These are phyloP conservation scores for Paramecium biaurelia DNA, from an alignment of 73 alveolate genomes.

Conservation along the genomic window DNA sequence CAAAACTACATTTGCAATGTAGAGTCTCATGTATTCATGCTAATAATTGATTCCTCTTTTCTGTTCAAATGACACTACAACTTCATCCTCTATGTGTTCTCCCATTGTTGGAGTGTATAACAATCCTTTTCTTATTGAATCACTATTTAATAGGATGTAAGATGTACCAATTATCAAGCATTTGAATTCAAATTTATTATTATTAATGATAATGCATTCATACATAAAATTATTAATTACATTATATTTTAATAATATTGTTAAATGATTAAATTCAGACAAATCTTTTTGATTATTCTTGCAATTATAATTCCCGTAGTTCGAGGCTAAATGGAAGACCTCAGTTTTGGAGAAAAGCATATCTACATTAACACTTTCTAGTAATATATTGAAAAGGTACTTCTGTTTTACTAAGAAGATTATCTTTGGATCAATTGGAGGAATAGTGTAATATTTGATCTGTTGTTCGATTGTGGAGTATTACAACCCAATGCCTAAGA, in stretches of 20 bases:
- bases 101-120: slow-evolving; percentile 27
- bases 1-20: slow-evolving; percentile 30
- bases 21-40: slow-evolving; percentile 53
- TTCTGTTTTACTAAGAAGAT: background rate
- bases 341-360: background rate
- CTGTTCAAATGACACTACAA: slow-evolving; percentile 18
- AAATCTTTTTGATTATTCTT: slow-evolving; percentile 4
- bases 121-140: slow-evolving; percentile 19
- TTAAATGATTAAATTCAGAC: slow-evolving; percentile 11
- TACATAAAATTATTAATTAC: background rate
- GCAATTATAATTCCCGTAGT: background rate
- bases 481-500: slow-evolving; percentile 42
- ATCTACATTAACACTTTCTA: slow-evolving; percentile 10
- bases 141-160: background rate
- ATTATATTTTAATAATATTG: slow-evolving; percentile 6
- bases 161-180: slow-evolving; percentile 39
- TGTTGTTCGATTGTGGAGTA: slow-evolving; percentile 24
- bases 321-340: background rate
- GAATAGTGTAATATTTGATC: slow-evolving; percentile 14
- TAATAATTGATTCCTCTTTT: slow-evolving; percentile 25
- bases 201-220: background rate
- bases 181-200: slow-evolving; percentile 41
- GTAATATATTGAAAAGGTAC: slow-evolving; percentile 20
- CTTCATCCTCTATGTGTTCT: slow-evolving; percentile 40
- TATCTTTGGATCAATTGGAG: background rate